phyloP scores from a whole-genome alignment of 176 grass and related monocot genomes.

The Oropetium thomaeum region DNA sequence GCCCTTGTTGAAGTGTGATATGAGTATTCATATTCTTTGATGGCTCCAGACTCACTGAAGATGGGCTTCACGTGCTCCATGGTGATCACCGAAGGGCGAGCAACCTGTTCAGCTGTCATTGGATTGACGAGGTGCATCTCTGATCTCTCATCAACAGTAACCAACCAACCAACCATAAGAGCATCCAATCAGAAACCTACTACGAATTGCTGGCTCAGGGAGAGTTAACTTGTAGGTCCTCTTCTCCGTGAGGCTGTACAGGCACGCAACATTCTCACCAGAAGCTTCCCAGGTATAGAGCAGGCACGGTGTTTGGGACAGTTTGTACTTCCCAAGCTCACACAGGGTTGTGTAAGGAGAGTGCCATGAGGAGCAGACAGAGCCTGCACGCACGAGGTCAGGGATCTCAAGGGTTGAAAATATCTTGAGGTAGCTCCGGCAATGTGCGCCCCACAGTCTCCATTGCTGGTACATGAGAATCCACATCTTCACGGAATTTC shows the following conservation, averaged over 20 bases:
- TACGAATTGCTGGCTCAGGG: neutral
- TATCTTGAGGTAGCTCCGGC: neutral
- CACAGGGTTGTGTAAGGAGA: neutral
- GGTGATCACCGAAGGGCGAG: neutral
- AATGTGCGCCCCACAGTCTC: neutral
- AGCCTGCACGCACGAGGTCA: neutral
- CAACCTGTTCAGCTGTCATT: neutral
- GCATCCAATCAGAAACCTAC: neutral
- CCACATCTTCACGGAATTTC: neutral
- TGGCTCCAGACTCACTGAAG: neutral
- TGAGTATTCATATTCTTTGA: neutral
- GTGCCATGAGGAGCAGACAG: neutral
- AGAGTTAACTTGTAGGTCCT: neutral
- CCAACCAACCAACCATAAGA: neutral
- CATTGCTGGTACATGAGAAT: neutral
- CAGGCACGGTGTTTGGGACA: neutral
- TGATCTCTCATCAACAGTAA: neutral
- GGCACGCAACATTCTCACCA: neutral
- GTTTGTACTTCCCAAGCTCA: neutral
- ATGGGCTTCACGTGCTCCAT: conserved; percentile 1
- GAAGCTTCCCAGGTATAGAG: neutral
- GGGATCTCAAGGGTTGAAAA: conserved; percentile 2
- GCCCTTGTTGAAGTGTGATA: neutral
- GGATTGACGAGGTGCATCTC: neutral
- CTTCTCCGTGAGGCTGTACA: neutral